Evolutionary conservation across 768 basidiomycete genomes (phyloP), one percentile per base, ranked within the genome.

Genomic region (Phanerochaete sordida): DNA sequence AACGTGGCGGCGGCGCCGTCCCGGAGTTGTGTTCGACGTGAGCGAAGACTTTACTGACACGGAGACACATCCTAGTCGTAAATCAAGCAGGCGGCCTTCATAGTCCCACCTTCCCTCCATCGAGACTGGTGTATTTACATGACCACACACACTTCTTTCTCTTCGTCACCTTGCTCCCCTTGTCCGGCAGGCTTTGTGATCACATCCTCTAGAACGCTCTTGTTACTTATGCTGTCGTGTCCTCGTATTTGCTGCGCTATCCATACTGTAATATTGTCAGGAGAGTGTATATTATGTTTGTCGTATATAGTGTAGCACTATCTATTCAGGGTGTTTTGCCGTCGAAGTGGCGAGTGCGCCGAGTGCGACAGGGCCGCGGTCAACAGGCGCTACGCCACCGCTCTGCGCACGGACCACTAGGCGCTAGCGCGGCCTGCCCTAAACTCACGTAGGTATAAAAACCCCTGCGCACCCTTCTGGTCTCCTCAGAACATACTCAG

Each of bases 401-500:
- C 23, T n/a, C 9, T 16, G 48, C 57, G 57, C 57, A 58, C 57
- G 57, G 57, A 58, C 57, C 57, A 58, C 37, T 8, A 13, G 21
- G 21, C 35, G 33, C 35, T n/a, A 37, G 16, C 16, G 12, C 23
- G 19, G 35, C 65, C 62, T 65, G 65, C 65, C 65, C 65, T 65
- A 65, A 65, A 65, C 62, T 55, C 15, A 11, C 57, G 3, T 27
- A 16, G 35, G 57, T 61, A 65, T 64, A 61, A 45, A 65, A 58
- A n/a, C 15, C 45, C 23, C 30, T 26, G 28, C 47, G 44, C 54
- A 33, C 43, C 59, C 50, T 47, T 61, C 24, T 65, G 60, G 65
- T 63, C 71, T 76, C 83, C 69, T 76, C 65, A 86, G 85, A 86
- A 84, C 84, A 86, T 86, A 86, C 85, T 86, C 85, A 83, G 83